phyloP scores from a whole-genome alignment of 164 flowering plant genomes.

The Nymphaea colorata region DNA sequence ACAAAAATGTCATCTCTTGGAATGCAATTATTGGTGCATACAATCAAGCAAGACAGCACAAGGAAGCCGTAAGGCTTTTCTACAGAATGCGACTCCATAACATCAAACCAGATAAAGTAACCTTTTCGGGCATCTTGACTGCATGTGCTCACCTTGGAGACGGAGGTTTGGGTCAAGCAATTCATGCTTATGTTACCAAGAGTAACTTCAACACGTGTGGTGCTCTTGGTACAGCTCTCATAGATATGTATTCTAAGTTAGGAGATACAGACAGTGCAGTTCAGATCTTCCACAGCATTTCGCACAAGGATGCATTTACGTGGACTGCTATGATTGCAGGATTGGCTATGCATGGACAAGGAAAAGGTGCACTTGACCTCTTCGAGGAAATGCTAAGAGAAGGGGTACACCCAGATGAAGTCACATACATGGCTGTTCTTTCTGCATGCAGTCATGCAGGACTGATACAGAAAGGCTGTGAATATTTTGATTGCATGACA shows the following conservation, averaged over 20 bases:
- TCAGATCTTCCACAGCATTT: conserved; percentile 11
- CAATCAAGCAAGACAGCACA: conserved; percentile 12
- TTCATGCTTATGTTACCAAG: conserved; percentile 16
- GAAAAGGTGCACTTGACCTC: conserved; percentile 12
- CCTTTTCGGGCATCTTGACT: conserved; percentile 14
- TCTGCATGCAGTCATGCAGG: conserved; percentile 23
- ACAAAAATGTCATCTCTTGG: conserved; percentile 19
- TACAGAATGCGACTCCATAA: conserved; percentile 9
- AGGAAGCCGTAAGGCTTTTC: conserved; percentile 15
- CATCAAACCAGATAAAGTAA: conserved; percentile 14
- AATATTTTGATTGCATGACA: conserved; percentile 22
- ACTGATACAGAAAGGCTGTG: conserved; percentile 15
- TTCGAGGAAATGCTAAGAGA: conserved; percentile 16
- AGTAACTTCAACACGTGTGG: conserved; percentile 5
- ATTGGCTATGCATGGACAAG: conserved; percentile 21
- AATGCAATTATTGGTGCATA: conserved; percentile 21
- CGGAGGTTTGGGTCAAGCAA: conserved; percentile 12
- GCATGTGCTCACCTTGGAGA: conserved; percentile 17
- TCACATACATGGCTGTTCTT: conserved; percentile 20
- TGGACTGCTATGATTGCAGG: conserved; percentile 27
- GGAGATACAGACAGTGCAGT: conserved; percentile 17
- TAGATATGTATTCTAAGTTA: conserved; percentile 22
- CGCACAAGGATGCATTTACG: conserved; percentile 14
- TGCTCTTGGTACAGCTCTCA: conserved; percentile 11
- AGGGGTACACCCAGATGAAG: conserved; percentile 14